phyloP scores from a whole-genome alignment of 2,329 filamentous ascomycete species.

The Verticillium alfalfae region DNA sequence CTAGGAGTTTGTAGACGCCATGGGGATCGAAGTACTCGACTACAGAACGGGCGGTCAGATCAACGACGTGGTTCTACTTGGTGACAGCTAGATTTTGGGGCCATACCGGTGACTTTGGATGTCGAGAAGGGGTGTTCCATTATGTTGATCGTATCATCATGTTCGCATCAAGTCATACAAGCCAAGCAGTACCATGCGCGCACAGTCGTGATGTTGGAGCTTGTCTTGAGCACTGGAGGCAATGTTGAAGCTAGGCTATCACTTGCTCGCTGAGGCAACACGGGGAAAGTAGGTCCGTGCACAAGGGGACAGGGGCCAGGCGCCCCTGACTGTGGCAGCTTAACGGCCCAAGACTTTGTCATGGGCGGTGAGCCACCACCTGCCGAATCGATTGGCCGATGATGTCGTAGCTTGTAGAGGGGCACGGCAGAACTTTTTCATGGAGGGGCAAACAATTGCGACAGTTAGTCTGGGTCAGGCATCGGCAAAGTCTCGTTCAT shows the following conservation, averaged over 20 bases:
- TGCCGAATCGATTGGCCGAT: conserved; percentile 2
- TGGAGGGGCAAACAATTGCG: conserved; percentile 6
- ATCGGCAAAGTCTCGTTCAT: not conserved
- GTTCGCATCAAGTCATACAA: not conserved
- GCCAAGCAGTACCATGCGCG: conserved; percentile 24
- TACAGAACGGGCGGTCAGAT: conserved; percentile 26
- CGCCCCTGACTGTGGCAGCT: too few species aligned
- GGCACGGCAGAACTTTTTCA: conserved; percentile 17
- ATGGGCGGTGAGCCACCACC: conserved; percentile 1
- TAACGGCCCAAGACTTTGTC: not conserved
- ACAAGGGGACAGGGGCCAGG: too few species aligned
- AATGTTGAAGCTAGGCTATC: not conserved
- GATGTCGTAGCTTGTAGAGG: conserved; percentile 8
- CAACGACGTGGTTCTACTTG: not conserved
- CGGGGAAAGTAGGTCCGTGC: not conserved
- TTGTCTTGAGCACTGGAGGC: not conserved
- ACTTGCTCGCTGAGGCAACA: not conserved
- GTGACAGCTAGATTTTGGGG: not conserved
- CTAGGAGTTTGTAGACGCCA: conserved; percentile 77
- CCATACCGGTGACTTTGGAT: conserved; percentile 70
- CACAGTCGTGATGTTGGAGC: not conserved
- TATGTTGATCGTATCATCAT: conserved; percentile 23
- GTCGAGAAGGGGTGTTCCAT: conserved; percentile 66
- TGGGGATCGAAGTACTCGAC: conserved; percentile 96
- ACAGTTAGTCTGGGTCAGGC: not conserved